Percentiles rank a stretch among this genome's conserved stretches.
These are phyloP conservation scores for Aspergillus ochraceus DNA, from an alignment of 2,329 filamentous ascomycete species.

Conservation along the genomic window DNA sequence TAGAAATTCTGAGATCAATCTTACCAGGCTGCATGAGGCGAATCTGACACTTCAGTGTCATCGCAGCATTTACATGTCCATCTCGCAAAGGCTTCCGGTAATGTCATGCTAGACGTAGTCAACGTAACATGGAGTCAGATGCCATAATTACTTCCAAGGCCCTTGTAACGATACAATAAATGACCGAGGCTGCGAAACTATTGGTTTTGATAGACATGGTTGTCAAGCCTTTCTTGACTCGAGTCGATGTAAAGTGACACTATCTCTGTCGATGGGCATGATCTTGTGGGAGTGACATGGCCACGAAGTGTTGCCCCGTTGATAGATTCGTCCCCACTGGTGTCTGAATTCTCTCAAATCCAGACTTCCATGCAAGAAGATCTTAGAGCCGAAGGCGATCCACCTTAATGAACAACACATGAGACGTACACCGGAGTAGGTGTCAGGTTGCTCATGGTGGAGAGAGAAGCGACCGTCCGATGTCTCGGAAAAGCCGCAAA, in stretches of 20 bases:
- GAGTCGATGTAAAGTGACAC: background rate
- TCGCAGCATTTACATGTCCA: too few relatives aligned
- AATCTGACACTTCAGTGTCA: background rate
- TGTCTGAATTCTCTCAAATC: background rate
- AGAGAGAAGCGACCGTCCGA: background rate
- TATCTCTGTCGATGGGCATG: background rate
- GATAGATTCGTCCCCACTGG: background rate
- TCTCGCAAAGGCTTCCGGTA: too few relatives aligned
- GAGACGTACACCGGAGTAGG: background rate
- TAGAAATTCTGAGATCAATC: background rate
- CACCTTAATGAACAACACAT: background rate
- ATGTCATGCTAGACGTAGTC: background rate
- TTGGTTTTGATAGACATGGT: too few relatives aligned
- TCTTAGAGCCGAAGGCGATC: background rate
- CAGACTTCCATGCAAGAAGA: background rate
- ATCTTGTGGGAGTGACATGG: background rate
- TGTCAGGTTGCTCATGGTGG: background rate
- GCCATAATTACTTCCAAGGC: background rate
- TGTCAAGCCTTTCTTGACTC: background rate
- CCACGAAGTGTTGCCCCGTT: background rate
- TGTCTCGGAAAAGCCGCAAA: background rate
- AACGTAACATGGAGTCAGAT: background rate
- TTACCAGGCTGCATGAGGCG: background rate
- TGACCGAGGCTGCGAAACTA: too few relatives aligned
- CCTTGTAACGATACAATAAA: background rate